These are phyloP conservation scores for Solanum bulbocastanum DNA, from an alignment of 257 asterid species.

Conservation along the genomic window DNA sequence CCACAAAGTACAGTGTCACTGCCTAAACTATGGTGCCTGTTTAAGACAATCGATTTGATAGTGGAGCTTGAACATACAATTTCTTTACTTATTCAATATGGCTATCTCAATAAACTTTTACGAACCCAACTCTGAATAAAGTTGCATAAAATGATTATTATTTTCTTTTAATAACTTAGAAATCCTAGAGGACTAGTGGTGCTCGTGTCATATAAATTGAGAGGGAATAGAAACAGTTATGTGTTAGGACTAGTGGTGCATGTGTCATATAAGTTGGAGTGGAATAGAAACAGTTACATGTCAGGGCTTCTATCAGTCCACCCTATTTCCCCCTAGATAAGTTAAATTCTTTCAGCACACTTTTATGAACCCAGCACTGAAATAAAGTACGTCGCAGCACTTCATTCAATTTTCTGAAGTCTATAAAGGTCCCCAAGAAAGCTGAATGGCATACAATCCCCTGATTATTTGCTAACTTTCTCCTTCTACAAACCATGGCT, in stretches of 20 bases:
- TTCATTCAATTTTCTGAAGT: not conserved
- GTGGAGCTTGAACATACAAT: not conserved
- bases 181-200: not conserved
- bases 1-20: not conserved
- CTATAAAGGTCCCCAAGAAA: not conserved
- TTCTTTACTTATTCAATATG: not conserved
- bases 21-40: not conserved
- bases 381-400: not conserved
- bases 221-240: not conserved
- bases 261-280: not conserved
- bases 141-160: not conserved
- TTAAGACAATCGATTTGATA: not conserved
- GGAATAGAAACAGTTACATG: not conserved
- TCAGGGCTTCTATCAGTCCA: not conserved
- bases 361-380: not conserved
- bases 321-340: not conserved
- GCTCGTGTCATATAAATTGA: not conserved
- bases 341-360: not conserved
- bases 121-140: not conserved
- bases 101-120: not conserved
- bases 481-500: not conserved
- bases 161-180: not conserved
- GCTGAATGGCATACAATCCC: not conserved
- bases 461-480: not conserved
- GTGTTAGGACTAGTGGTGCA: not conserved